phyloP scores from a whole-genome alignment of 768 basidiomycete species.

The Nevesoporus exiguus region DNA sequence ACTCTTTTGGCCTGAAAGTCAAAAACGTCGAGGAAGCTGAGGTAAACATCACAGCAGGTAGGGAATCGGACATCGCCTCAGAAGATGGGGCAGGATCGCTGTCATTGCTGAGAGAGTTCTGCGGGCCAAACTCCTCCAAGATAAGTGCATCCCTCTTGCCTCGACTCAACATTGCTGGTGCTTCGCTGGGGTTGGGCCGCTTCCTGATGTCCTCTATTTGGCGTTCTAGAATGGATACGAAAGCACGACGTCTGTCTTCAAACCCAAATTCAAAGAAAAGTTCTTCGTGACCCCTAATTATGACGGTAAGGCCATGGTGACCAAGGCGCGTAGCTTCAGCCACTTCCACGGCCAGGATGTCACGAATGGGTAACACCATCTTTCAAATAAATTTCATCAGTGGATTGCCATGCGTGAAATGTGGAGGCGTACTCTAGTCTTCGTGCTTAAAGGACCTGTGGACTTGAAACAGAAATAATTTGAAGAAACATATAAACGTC shows the following conservation, averaged over 20 bases:
- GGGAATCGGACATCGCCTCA: constrained; percentile 61
- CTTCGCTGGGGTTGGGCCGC: constrained; percentile 45
- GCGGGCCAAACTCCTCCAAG: constrained; percentile 79
- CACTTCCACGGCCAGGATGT: constrained; percentile 80
- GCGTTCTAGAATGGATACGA: constrained; percentile 68
- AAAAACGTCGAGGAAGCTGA: constrained; percentile 95
- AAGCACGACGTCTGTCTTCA: constrained; percentile 75
- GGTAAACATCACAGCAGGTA: constrained; percentile 94
- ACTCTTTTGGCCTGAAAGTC: constrained; percentile 87
- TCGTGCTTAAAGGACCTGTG: constrained; percentile 69
- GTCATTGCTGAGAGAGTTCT: constrained; percentile 32
- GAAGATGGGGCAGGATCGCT: constrained; percentile 45
- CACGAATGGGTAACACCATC: constrained; percentile 94
- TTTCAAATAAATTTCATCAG: constrained; percentile 30
- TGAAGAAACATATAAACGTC: constrained; percentile 86
- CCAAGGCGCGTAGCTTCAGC: constrained; percentile 87
- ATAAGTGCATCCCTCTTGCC: constrained; percentile 72
- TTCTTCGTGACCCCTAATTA: constrained; percentile 95
- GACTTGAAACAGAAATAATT: constrained; percentile 96
- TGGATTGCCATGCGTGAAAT: background rate
- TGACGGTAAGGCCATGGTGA: constrained; percentile 83
- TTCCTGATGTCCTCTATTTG: constrained; percentile 74
- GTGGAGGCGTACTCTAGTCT: constrained; percentile 69
- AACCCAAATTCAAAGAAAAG: constrained; percentile 93
- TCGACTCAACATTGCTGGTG: constrained; percentile 39